Conservation (phyloP, 306 rosid species). For the Neltuma alba region DNA sequence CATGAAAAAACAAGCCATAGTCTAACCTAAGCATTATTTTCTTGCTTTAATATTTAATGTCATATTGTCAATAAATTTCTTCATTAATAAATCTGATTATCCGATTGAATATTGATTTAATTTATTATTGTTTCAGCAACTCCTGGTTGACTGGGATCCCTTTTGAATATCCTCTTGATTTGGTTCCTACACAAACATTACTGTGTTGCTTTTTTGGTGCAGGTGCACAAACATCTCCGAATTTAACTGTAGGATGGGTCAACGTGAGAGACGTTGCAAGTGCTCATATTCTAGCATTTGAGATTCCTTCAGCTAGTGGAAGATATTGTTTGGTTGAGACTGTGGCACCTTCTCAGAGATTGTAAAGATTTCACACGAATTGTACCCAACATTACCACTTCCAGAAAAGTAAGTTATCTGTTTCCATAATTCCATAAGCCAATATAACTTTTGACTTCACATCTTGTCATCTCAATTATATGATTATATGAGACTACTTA, state of each 20-base stretch:
- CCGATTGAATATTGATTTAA: no score
- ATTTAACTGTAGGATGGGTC: constrained; percentile 23
- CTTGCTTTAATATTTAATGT: no score
- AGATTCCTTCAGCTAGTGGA: neutral
- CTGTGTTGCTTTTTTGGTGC: constrained; percentile 11
- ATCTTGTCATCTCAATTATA: neutral
- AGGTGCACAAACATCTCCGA: constrained; percentile 62
- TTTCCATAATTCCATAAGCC: neutral
- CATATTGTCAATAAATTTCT: no score
- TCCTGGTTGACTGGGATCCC: no score
- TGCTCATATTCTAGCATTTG: neutral
- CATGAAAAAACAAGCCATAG: no score
- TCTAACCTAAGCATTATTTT: no score
- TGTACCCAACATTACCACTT: constrained; percentile 33
- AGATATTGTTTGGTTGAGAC: neutral
- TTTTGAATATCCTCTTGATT: no score
- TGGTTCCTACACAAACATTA: neutral
- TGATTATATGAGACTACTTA: neutral
- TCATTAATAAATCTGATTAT: no score
- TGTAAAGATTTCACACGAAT: neutral
- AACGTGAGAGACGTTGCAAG: neutral
- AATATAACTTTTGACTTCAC: neutral
- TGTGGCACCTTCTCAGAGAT: neutral
- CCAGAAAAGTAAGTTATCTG: constrained; percentile 54
- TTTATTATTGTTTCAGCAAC: no score